phyloP scores from a whole-genome alignment of 768 basidiomycete species.

The Panellus pusillus region DNA sequence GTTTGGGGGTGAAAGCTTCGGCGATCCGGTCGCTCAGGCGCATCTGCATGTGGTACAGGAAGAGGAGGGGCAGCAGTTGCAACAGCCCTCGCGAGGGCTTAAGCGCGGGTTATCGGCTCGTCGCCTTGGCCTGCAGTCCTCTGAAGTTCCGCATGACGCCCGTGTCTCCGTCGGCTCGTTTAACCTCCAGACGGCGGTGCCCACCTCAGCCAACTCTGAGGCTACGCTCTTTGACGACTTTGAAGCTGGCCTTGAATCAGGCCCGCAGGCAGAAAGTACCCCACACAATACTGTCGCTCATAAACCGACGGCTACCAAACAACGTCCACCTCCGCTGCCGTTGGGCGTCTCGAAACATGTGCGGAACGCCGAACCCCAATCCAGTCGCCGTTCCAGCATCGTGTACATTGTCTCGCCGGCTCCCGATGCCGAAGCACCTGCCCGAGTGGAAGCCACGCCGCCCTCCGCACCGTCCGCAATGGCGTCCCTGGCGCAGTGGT shows the following conservation, averaged over 20 bases:
- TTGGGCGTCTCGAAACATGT: constrained; percentile 30
- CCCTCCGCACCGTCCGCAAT: constrained; percentile 33
- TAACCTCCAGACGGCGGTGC: constrained; percentile 26
- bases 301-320: constrained; percentile 30
- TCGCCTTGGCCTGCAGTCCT: constrained; percentile 45
- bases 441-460: constrained; percentile 15
- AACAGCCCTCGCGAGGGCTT: constrained; percentile 4
- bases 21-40: constrained; percentile 27
- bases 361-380: constrained; percentile 12
- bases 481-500: constrained; percentile 45
- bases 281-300: constrained; percentile 50
- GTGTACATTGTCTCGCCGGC: constrained; percentile 44
- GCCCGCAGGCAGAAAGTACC: constrained; percentile 63
- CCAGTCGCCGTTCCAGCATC: constrained; percentile 55
- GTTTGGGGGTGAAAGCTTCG: constrained; percentile 41
- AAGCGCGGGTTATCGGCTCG: constrained; percentile 43
- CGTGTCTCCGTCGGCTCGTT: constrained; percentile 50
- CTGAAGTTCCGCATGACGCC: constrained; percentile 51
- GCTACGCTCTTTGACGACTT: constrained; percentile 58
- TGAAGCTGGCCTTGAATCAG: constrained; percentile 41
- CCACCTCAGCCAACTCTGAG: constrained; percentile 60
- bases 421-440: constrained; percentile 24
- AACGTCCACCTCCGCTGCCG: constrained; percentile 35
- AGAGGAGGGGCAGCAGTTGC: constrained; percentile 33
- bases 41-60: constrained; percentile 41